Evolutionary conservation across 2,329 filamentous ascomycete species (phyloP), one percentile per base, ranked within the genome.

Genomic region (Arthroderma uncinatum): DNA sequence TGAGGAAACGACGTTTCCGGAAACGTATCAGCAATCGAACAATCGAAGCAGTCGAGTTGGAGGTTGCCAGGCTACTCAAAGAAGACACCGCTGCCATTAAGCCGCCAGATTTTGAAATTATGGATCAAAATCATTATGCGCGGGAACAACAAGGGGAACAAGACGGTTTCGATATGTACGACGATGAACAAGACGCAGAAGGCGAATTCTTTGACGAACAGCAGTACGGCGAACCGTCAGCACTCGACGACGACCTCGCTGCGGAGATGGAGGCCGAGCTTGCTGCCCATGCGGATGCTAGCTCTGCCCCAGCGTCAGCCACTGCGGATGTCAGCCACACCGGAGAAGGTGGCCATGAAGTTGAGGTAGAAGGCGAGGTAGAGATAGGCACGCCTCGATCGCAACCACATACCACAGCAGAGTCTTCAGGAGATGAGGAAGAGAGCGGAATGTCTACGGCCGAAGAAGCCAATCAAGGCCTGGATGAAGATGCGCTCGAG

Each of bases 21-120:
- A 90, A 91, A 67, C 84, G 89, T 2, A 82, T 92, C 55, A 89
- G 85, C 59, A 84, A 90, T 58, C 85, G 89, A 59, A 87, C 91
- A 62, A 91, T 93, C 61, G 86, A 92, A 67, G 85, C 89, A 63
- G 89, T 92, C 53, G 89, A 95, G 66, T 82, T 84, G 57, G 82
- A 87, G 63, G 88, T 94, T 34, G 83, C 89, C 61, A 79, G 85
- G 47, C 74, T 95, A 34, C 77, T 94, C 2, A 79, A 79, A 47
- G 82, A 84, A 40, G 90, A 95, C 64, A 78, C 79, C 55, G 78
- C 78, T 39, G 80, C 83, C 3, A 62, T 77, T 1, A 79, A 79
- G 21, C 65, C 68, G 14, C 81, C 84, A 12, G 78, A 76, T 54
- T 86, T 81, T 64, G 83, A 89, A 65, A 76, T 86, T 65, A 74